Percentiles rank a stretch among this genome's conserved stretches.
Conservation (phyloP, 1,284 basidiomycete species). For the Fomitopsis pinicola region DNA sequence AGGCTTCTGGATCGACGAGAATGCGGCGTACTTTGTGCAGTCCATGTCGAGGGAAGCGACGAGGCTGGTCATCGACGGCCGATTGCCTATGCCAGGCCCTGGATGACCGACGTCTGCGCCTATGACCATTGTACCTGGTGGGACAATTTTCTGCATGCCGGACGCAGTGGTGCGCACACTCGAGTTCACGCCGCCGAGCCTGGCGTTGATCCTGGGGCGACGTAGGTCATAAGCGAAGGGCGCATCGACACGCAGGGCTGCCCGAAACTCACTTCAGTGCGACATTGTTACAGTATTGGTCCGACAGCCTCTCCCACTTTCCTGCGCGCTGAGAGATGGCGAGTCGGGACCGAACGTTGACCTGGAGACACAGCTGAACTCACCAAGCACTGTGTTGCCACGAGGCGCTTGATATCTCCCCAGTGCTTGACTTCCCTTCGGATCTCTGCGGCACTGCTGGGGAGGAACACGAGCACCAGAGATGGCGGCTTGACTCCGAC, state of each 20-base stretch:
- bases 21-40: constrained; percentile 34
- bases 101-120: constrained; percentile 53
- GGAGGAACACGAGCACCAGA: constrained; percentile 23
- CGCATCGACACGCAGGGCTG: not conserved
- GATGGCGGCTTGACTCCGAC: constrained; percentile 8
- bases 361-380: not conserved
- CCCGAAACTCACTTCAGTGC: constrained; percentile 40
- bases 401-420: constrained; percentile 32
- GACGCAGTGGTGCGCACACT: constrained; percentile 12
- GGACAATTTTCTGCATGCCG: constrained; percentile 10
- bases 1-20: constrained; percentile 42
- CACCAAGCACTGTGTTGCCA: constrained; percentile 30
- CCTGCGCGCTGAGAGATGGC: constrained; percentile 17
- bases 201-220: constrained; percentile 39
- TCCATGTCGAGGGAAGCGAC: constrained; percentile 47
- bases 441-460: constrained; percentile 28
- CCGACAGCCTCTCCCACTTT: constrained; percentile 29
- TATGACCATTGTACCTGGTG: constrained; percentile 35
- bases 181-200: constrained; percentile 40
- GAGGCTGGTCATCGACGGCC: constrained; percentile 50
- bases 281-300: constrained; percentile 48
- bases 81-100: constrained; percentile 32
- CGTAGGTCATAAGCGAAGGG: not conserved
- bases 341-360: not conserved
- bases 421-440: constrained; percentile 37